Conservation (phyloP, 306 rosid genomes). For the Canavalia gladiata region DNA sequence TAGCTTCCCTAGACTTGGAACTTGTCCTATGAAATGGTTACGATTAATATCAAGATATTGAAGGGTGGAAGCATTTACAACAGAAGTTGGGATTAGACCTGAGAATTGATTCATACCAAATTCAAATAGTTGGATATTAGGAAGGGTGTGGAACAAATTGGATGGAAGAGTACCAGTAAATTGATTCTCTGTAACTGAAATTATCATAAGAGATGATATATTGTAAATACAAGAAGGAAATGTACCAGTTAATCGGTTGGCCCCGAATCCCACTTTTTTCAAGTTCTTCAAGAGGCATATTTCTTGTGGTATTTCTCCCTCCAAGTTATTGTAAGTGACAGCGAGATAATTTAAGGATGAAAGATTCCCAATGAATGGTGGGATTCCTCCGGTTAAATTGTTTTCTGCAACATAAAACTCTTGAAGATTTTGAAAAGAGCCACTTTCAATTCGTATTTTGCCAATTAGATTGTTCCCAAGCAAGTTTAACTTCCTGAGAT, state of each 20-base stretch:
- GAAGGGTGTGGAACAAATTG: conserved; percentile 43
- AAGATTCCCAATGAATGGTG: conserved; percentile 45
- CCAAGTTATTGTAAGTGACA: not conserved
- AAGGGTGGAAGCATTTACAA: conserved; percentile 47
- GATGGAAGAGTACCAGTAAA: conserved; percentile 48
- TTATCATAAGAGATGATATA: not conserved
- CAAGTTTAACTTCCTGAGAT: not conserved
- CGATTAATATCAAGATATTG: accelerated
- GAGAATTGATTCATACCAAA: conserved; percentile 25
- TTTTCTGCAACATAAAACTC: accelerated
- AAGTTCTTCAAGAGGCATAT: conserved; percentile 9
- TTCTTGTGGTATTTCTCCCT: conserved; percentile 42
- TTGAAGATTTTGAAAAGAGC: conserved; percentile 16
- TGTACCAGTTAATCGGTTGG: too few relatives aligned
- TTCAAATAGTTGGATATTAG: not conserved
- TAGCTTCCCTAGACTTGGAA: conserved; percentile 42
- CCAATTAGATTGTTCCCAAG: conserved; percentile 2
- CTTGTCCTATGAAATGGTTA: conserved; percentile 40
- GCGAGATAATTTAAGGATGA: not conserved
- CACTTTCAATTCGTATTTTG: conserved; percentile 30
- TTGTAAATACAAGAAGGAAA: conserved; percentile 12
- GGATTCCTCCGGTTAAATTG: conserved; percentile 40
- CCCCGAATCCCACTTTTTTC: too few relatives aligned
- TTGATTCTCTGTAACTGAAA: accelerated
- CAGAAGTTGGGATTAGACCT: conserved; percentile 44